These are phyloP conservation scores for Gossypium sturtianum DNA, from an alignment of 345 rosid genomes.

Conservation along the genomic window DNA sequence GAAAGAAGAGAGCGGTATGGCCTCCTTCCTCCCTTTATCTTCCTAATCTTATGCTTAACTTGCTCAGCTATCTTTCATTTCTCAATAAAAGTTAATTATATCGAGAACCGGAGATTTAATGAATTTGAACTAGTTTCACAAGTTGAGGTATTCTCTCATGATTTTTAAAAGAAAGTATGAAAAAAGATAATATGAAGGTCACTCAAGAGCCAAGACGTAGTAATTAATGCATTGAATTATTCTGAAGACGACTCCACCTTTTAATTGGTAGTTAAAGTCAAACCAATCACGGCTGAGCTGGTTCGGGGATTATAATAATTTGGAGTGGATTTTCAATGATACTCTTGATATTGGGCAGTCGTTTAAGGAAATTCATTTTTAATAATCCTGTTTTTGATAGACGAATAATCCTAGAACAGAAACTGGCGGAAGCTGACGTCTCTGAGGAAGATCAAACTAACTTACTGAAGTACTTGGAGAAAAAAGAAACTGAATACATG, in stretches of 20 bases:
- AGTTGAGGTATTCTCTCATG: no score
- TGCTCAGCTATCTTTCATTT: not conserved
- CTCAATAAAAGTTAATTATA: not conserved
- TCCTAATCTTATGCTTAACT: not conserved
- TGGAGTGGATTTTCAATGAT: not conserved
- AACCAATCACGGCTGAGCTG: not conserved
- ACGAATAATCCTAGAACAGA: constrained; percentile 67
- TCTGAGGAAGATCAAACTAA: constrained; percentile 95
- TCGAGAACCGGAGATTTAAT: not conserved
- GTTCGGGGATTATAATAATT: not conserved
- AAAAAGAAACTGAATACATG: constrained; percentile 96
- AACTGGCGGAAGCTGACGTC: constrained; percentile 92
- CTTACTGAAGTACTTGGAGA: constrained; percentile 82
- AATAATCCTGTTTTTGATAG: constrained; percentile 24
- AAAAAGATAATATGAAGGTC: not conserved
- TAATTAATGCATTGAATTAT: not conserved
- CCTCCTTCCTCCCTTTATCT: not conserved
- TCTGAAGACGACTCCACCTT: not conserved
- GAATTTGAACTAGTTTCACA: not conserved
- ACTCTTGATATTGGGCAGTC: not conserved
- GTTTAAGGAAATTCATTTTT: not conserved
- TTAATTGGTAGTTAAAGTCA: not conserved
- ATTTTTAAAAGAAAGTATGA: not conserved
- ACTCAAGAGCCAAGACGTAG: not conserved
- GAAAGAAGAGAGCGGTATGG: constrained; percentile 67